Evolutionary conservation across 192 early-diverging fungal genomes (phyloP).

Genomic region (Linnemannia exigua): DNA sequence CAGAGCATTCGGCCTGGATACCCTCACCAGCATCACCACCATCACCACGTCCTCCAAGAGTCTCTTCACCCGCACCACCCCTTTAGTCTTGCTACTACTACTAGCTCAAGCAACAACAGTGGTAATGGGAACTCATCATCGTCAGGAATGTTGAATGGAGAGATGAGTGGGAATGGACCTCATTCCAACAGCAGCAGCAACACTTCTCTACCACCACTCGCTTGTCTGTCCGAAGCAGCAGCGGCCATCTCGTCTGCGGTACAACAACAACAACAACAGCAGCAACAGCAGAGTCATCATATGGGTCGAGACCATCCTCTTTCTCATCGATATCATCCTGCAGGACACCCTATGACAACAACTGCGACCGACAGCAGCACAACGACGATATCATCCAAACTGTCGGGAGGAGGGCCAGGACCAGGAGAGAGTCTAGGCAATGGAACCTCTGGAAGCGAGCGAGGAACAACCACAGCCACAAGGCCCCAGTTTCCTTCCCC

Average conservation of each 20-base stretch:
- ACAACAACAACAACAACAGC: not conserved
- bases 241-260: not conserved
- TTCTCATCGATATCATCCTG: not conserved
- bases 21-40: conserved; percentile 5
- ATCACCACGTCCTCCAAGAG: conserved; percentile 1
- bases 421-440: not conserved
- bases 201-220: conserved; percentile 1
- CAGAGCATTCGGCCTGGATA: conserved; percentile 11
- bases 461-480: not conserved
- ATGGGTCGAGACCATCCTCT: not conserved
- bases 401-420: not conserved
- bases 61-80: conserved; percentile 15
- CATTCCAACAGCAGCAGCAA: conserved; percentile 4
- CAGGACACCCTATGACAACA: not conserved
- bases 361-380: not conserved
- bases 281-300: not conserved
- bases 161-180: not conserved
- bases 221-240: conserved; percentile 6
- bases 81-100: not conserved
- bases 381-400: not conserved
- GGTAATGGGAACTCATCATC: not conserved
- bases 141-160: not conserved
- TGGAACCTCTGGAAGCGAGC: not conserved
- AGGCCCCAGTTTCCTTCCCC: conserved; percentile 1
- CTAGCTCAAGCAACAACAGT: not conserved